Conservation (phyloP, 306 rosid genomes). For the Acacia confusa region DNA sequence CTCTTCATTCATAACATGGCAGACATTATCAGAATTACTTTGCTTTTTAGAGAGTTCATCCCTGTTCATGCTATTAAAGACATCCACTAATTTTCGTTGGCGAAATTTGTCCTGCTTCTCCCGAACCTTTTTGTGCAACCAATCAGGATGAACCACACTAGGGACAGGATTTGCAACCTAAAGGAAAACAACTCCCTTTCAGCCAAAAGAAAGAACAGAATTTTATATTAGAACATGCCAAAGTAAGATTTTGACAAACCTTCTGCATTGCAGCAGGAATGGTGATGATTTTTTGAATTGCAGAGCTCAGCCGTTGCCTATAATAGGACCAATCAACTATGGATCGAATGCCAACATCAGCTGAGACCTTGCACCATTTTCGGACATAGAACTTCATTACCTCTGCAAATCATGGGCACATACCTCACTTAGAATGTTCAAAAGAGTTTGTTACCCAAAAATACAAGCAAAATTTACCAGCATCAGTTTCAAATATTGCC, state of each 20-base stretch:
- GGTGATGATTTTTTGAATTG: slow-evolving; percentile 91
- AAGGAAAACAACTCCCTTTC: slow-evolving; percentile 33
- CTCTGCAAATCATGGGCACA: slow-evolving; percentile 53
- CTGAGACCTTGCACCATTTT: slow-evolving; percentile 96
- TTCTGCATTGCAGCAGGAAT: slow-evolving; percentile 99
- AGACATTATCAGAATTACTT: slow-evolving; percentile 37
- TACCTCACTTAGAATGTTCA: slow-evolving; percentile 26
- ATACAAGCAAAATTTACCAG: slow-evolving; percentile 55
- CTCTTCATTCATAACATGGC: slow-evolving; percentile 42
- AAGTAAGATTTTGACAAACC: slow-evolving; percentile 52
- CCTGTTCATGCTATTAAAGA: slow-evolving; percentile 51
- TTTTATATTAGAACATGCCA: slow-evolving; percentile 14
- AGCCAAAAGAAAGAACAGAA: slow-evolving; percentile 12
- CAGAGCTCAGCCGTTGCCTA: slow-evolving; percentile 91
- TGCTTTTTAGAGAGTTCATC: slow-evolving; percentile 44
- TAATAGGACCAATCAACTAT: slow-evolving; percentile 97
- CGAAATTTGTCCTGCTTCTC: slow-evolving; percentile 96
- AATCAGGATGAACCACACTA: slow-evolving; percentile 94
- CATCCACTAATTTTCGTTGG: slow-evolving; percentile 77
- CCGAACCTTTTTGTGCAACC: slow-evolving; percentile 95
- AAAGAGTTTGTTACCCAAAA: slow-evolving; percentile 7
- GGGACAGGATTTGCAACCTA: slow-evolving; percentile 97
- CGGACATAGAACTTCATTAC: slow-evolving; percentile 90
- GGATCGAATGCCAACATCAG: slow-evolving; percentile 85
- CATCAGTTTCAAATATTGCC: slow-evolving; percentile 93